phyloP scores from a whole-genome alignment of 2,329 filamentous ascomycete genomes.

The Fusarium coicis region DNA sequence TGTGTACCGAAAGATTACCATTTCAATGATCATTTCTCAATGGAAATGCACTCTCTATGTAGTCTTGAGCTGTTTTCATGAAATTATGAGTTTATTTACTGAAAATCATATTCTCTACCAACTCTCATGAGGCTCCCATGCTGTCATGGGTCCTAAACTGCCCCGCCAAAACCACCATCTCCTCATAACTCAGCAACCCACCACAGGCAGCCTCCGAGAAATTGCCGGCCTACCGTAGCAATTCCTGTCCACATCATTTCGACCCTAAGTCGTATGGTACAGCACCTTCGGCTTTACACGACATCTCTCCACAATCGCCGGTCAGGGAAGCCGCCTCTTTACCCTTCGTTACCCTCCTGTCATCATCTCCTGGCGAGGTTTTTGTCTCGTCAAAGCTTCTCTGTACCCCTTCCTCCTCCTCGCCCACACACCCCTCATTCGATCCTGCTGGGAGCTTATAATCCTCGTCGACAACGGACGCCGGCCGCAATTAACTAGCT shows the following conservation, averaged over 20 bases:
- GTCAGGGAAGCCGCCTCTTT: slow-evolving; percentile 42
- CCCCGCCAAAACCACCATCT: slow-evolving; percentile 39
- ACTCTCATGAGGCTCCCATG: slow-evolving; percentile 4
- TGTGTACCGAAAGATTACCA: not conserved
- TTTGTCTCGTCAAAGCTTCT: slow-evolving; percentile 26
- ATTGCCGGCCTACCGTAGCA: slow-evolving; percentile 44
- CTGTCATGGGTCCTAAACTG: slow-evolving; percentile 28
- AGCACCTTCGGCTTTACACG: slow-evolving; percentile 28
- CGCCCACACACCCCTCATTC: slow-evolving; percentile 35
- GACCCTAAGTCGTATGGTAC: slow-evolving; percentile 12
- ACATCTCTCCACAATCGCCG: slow-evolving; percentile 20
- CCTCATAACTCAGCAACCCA: slow-evolving; percentile 38
- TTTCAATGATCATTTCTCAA: not conserved
- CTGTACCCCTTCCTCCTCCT: slow-evolving; percentile 16
- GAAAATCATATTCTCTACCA: not conserved
- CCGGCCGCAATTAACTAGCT: slow-evolving; percentile 9
- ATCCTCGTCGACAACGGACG: slow-evolving; percentile 28
- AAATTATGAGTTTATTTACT: not conserved
- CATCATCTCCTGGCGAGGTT: slow-evolving; percentile 18
- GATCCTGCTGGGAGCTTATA: slow-evolving; percentile 56
- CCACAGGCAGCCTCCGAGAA: slow-evolving; percentile 42
- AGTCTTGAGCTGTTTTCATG: not conserved
- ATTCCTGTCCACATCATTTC: slow-evolving; percentile 44
- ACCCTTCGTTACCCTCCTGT: slow-evolving; percentile 20
- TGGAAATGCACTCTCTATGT: not conserved